Evolutionary conservation across 2,329 filamentous ascomycete genomes (phyloP), one percentile per base, ranked within the genome.

Genomic region (Fusarium citri): DNA sequence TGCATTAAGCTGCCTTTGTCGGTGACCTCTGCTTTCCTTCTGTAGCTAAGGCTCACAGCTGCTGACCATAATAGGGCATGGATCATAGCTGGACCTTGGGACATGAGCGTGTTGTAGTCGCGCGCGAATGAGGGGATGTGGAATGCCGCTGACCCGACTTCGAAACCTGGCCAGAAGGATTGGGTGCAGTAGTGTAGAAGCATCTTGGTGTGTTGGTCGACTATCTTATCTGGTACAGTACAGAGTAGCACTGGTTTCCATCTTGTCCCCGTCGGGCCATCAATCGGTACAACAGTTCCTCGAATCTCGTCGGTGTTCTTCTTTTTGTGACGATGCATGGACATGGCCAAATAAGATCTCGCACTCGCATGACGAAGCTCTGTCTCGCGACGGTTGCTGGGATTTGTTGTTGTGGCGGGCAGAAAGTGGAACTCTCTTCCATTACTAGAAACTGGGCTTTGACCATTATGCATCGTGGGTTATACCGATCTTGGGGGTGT

Each of bases 81-180:
- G 1, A 64, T 22, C 3, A 64, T 5, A n/a, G 59, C 51, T 9
- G 59, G 59, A 2, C 50, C 61, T 58, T 64, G 61, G 4, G 61
- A 26, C 20, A 64, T 3, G 5, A 64, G 51, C 0, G 25, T 50
- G 12, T 64, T 64, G 12, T 58, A 64, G 16, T 64, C 51, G 10
- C 37, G 16, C 0, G 59, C 59, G 6, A 64, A 64, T 0, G 51
- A 41, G 5, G 61, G 61, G 2, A 64, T 58, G 3, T 64, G 59
- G 10, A 64, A 64, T 1, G 61, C 45, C 1, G 59, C 61, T 4
- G 45, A 50, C 0, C 61, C 61, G 2, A 43, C 18, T 23, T 58
- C 59, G 6, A 64, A 64, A 0, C 61, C 59, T n/a, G 61, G 59
- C 61, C 61, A 64, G 6, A 64, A 64, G 2, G 20, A 64, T 5